phyloP scores from a whole-genome alignment of 257 asterid species.

The Nicotiana benthamiana region DNA sequence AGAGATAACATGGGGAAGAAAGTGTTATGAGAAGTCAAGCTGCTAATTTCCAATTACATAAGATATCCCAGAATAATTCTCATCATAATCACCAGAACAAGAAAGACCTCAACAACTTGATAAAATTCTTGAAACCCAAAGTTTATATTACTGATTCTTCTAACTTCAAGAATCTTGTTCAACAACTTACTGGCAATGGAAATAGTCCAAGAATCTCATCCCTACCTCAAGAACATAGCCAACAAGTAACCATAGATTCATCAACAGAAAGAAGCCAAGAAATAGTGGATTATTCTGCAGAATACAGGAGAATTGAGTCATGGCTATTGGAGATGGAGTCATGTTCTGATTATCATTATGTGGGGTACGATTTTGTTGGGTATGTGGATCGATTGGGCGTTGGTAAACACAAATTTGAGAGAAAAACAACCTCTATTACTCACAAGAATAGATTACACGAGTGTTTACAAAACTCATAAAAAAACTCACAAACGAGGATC shows the following conservation, averaged over 20 bases:
- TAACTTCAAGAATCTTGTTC: conserved; percentile 49
- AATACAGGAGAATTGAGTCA: conserved; percentile 32
- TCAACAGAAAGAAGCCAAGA: conserved; percentile 2
- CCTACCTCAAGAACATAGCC: conserved; percentile 5
- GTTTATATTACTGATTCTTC: conserved; percentile 42
- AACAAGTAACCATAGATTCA: conserved; percentile 31
- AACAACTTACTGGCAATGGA: conserved; percentile 42
- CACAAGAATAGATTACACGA: too few relatives aligned
- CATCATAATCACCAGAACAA: conserved; percentile 18
- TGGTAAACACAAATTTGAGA: too few relatives aligned
- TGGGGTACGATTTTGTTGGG: background rate
- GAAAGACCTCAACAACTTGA: conserved; percentile 25
- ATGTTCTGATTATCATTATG: conserved; percentile 7
- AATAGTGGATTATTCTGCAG: conserved; percentile 7
- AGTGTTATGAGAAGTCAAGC: conserved; percentile 8
- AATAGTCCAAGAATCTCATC: conserved; percentile 3
- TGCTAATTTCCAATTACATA: conserved; percentile 3
- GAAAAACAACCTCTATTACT: too few relatives aligned
- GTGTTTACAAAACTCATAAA: too few relatives aligned
- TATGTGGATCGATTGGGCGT: too few relatives aligned
- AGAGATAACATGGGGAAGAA: conserved; percentile 28
- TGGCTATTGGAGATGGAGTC: conserved; percentile 39
- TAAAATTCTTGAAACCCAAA: conserved; percentile 36
- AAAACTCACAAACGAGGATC: too few relatives aligned
- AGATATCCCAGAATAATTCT: conserved; percentile 13